Evolutionary conservation across 805 yeast genomes (phyloP).

Genomic region (Candida germanica): DNA sequence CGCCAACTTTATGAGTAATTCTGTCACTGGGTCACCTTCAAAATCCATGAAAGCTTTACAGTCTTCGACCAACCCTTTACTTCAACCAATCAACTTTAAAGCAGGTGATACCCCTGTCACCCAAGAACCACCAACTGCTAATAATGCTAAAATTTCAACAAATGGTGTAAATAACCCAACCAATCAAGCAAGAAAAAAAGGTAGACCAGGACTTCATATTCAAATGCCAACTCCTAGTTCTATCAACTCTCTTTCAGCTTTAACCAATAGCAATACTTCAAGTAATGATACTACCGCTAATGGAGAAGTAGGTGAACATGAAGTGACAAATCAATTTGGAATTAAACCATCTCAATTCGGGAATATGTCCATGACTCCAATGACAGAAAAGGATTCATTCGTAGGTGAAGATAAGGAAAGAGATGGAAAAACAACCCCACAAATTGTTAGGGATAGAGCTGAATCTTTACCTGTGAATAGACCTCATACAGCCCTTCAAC

Average conservation of each 20-base stretch:
- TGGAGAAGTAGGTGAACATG: constrained; percentile 19
- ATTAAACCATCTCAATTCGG: constrained; percentile 50
- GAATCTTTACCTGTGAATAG: constrained; percentile 12
- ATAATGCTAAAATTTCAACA: neutral
- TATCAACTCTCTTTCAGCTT: constrained; percentile 32
- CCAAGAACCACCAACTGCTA: neutral
- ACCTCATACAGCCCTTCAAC: constrained; percentile 5
- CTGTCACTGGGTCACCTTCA: constrained; percentile 34
- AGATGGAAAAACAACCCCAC: constrained; percentile 10
- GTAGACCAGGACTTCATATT: constrained; percentile 45
- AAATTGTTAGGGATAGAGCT: constrained; percentile 13
- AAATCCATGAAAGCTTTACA: constrained; percentile 51
- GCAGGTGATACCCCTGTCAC: constrained; percentile 6
- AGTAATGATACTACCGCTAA: constrained; percentile 18
- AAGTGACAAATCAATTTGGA: constrained; percentile 63
- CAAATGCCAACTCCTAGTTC: constrained; percentile 72
- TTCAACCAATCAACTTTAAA: constrained; percentile 56
- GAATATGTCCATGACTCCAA: constrained; percentile 77
- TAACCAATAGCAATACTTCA: constrained; percentile 25
- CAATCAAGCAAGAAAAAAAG: constrained; percentile 6
- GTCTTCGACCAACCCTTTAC: constrained; percentile 41
- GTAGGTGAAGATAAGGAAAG: constrained; percentile 11
- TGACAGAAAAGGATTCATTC: constrained; percentile 52
- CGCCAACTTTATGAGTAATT: constrained; percentile 14
- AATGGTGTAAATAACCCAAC: neutral